Evolutionary conservation across 306 rosid species (phyloP), one percentile per base, ranked within the genome.

Genomic region (Acacia acuminata): DNA sequence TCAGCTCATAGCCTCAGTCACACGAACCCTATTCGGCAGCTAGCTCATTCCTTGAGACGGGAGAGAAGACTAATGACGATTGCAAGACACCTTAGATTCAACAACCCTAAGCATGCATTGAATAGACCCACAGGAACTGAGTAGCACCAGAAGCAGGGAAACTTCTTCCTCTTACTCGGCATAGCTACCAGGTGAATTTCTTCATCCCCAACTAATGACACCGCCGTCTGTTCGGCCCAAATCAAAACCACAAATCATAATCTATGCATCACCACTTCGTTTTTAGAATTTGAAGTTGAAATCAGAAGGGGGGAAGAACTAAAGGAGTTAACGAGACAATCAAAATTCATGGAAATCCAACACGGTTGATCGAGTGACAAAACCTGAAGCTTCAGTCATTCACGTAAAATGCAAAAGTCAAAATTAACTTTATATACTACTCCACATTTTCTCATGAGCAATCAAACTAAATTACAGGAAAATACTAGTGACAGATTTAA

Each of bases 111-210:
- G 56, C 97, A 94, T n/a, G 97, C 79, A 79, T 81, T 73, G 50
- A 92, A 96, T 27, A 96, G 84, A 50, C 97, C 94, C 25, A 50
- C 43, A 1, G 98, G 98, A 66, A 87, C 98, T 2, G 88, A 86
- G 64, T 85, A 96, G 84, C 99, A 89, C 99, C 99, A 96, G 84
- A 96, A 96, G 75, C 99, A 91, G 5, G 99, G 99, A 81, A 94
- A 96, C 83, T 90, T 96, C 88, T 94, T 94, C 85, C 93, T 88
- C 90, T 94, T 96, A 73, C 97, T 94, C 42, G 96, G 97, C 99
- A 96, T 96, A 82, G 99, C 97, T 74, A 96, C 97, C 77, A 96
- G 87, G 78, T 96, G 99, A 90, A 96, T 83, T 87, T 96, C 99
- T 79, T 92, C 98, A 2, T 91, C 94, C 5, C 96, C 98, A 34